Evolutionary conservation across 2,329 filamentous ascomycete genomes (phyloP).

Genomic region (Diaporthe amygdali): DNA sequence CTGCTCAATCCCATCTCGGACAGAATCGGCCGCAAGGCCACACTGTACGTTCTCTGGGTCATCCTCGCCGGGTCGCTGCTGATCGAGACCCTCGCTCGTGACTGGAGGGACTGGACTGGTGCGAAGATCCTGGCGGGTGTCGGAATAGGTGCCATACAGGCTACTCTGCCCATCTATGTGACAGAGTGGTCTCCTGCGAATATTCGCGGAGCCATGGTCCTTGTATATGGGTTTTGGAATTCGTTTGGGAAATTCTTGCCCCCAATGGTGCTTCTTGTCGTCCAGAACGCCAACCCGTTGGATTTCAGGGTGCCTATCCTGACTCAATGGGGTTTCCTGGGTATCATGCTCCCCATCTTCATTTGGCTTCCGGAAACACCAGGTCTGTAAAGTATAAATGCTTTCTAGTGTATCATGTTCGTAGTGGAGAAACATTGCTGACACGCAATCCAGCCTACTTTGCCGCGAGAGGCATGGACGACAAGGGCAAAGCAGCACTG

Average conservation of each 20-base stretch:
- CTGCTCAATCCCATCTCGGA: constrained; percentile 22
- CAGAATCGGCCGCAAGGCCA: constrained; percentile 24
- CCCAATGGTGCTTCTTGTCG: not conserved
- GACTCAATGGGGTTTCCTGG: constrained; percentile 28
- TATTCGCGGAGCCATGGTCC: constrained; percentile 25
- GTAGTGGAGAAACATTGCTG: no score
- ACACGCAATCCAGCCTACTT: constrained; percentile 16
- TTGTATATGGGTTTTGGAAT: constrained; percentile 26
- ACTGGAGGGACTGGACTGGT: constrained; percentile 26
- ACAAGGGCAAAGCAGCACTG: constrained; percentile 26
- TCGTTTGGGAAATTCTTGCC: not conserved
- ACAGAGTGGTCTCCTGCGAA: constrained; percentile 27
- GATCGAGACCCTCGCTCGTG: constrained; percentile 20
- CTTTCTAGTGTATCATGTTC: no score
- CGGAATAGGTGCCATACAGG: constrained; percentile 26
- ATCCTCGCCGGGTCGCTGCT: constrained; percentile 19
- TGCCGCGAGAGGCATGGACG: constrained; percentile 27
- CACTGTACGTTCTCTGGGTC: constrained; percentile 25
- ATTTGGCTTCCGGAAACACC: constrained; percentile 27
- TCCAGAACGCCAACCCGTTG: constrained; percentile 14
- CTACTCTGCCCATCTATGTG: constrained; percentile 26
- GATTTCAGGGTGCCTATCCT: constrained; percentile 25
- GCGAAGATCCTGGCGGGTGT: constrained; percentile 26
- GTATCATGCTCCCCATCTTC: constrained; percentile 28
- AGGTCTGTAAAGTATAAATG: not conserved